Base-by-base conservation (phyloP, 768 basidiomycete genomes). In the Rubroboletus satanas region DNA sequence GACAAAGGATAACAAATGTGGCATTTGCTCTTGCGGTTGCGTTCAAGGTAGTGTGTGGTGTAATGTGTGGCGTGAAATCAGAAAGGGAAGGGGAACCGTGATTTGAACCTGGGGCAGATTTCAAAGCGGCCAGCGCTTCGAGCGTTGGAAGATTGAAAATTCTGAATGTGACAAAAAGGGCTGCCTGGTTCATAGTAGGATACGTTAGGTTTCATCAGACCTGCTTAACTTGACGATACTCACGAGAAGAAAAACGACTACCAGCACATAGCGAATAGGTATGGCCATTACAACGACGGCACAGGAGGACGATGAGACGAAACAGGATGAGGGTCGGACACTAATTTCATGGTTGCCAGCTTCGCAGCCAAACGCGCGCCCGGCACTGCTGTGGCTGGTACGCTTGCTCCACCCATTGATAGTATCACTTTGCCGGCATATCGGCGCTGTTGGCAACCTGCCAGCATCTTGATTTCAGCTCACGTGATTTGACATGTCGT, bases 1-100 rank as follows among this genome's bases (percentile, higher is more conserved):
- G 71, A 15, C 75, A 80, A 5, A 87, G 71, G 29, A 85, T 78
- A 31, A 87, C 76, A 57, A 87, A 78, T 0, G 80, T 79, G 6
- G 85, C 85, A 45, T 87, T 85, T 2, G 80, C 82, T 38, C 63
- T 69, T 31, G 51, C 43, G 18, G 39, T 17, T 18, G 37, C 28
- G n/a, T 51, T 18, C 41, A 31, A 10, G 49, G 33, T 41, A 12
- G 12, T 4, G 15, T 7, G 37, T 28, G 45, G 43, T 15, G 33
- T 41, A 12, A 10, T 4, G 15, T 7, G 37, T 28, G 45, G 43
- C n/a, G 37, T 38, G 28, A 32, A 7, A n/a, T 51, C 14, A 7
- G 31, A 7, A 38, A 28, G 42, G 0, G 15, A 28, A 35, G 14
- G 17, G 11, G 44, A n/a, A 18, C 21, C 42, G 32, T 44, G 7